These are phyloP conservation scores for Solanum hybrid DNA, from an alignment of 305 asterid genomes.

Conservation along the genomic window DNA sequence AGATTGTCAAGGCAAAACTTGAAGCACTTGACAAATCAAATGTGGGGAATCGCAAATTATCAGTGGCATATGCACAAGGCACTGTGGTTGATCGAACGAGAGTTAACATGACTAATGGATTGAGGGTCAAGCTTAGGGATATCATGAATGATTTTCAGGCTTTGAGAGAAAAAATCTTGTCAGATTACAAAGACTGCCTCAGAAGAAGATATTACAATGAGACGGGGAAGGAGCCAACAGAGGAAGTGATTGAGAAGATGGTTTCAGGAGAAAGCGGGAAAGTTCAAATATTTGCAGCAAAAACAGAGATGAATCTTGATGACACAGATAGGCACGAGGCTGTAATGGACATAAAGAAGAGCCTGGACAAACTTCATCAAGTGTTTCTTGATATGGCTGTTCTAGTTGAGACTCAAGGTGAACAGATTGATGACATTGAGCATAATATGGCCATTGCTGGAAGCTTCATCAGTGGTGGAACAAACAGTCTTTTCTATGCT, in stretches of 20 bases:
- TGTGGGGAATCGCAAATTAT: conserved; percentile 25
- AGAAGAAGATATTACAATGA: conserved; percentile 58
- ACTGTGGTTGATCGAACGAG: conserved; percentile 64
- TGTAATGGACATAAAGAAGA: conserved; percentile 78
- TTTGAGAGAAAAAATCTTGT: conserved; percentile 48
- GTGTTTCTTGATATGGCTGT: conserved; percentile 85
- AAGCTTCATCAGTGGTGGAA: conserved; percentile 68
- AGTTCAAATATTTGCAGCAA: conserved; percentile 27
- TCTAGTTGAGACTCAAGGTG: conserved; percentile 73
- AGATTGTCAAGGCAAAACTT: conserved; percentile 41
- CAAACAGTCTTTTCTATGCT: conserved; percentile 58
- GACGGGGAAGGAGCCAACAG: conserved; percentile 51
- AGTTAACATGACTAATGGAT: conserved; percentile 48
- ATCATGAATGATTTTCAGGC: conserved; percentile 59
- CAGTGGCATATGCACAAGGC: conserved; percentile 35
- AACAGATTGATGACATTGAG: conserved; percentile 57
- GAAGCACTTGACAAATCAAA: conserved; percentile 56
- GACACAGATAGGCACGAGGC: conserved; percentile 64
- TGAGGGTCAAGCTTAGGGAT: conserved; percentile 54
- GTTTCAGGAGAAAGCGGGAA: conserved; percentile 34
- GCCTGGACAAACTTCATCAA: conserved; percentile 82
- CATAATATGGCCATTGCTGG: conserved; percentile 51
- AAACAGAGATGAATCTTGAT: conserved; percentile 28
- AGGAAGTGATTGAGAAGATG: conserved; percentile 54
- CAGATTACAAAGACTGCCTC: conserved; percentile 65